A percentile compares a stretch with the other conserved stretches of the same genome.
These are phyloP conservation scores for Penicillium antarcticum DNA, from an alignment of 495 filamentous ascomycete species.

Conservation along the genomic window DNA sequence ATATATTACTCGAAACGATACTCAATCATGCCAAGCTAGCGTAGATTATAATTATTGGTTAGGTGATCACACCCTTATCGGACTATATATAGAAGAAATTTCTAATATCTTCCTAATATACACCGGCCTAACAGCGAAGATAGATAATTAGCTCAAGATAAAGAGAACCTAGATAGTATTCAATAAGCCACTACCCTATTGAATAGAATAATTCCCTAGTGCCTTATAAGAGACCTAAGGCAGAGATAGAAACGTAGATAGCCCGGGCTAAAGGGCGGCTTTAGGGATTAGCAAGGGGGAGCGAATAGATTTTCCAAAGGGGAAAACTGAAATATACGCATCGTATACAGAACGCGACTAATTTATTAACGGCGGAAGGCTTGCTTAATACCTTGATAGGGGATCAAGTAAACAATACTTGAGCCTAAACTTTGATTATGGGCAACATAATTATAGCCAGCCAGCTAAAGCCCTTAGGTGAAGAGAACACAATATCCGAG, in stretches of 20 bases:
- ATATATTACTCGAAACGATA: slow-evolving; percentile 16
- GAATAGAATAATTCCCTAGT: slow-evolving; percentile 7
- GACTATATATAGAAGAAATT: slow-evolving; percentile 19
- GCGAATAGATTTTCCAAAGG: slow-evolving; percentile 23
- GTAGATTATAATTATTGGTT: slow-evolving; percentile 27
- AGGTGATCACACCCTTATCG: slow-evolving; percentile 20
- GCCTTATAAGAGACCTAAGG: slow-evolving; percentile 10
- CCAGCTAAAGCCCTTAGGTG: too few relatives aligned
- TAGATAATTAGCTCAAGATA: slow-evolving; percentile 24
- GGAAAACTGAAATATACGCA: slow-evolving; percentile 19
- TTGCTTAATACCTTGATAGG: slow-evolving; percentile 17
- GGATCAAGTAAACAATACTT: too few relatives aligned
- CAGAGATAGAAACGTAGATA: slow-evolving; percentile 15
- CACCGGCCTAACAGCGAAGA: slow-evolving; percentile 13
- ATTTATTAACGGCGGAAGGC: slow-evolving; percentile 25
- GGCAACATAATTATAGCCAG: too few relatives aligned
- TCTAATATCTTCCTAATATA: slow-evolving; percentile 18
- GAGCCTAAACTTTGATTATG: too few relatives aligned
- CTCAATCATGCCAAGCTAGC: slow-evolving; percentile 11
- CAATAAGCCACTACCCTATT: slow-evolving; percentile 14
- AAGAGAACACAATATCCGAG: too few relatives aligned
- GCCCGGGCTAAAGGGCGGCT: slow-evolving; percentile 10
- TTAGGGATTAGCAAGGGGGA: slow-evolving; percentile 18
- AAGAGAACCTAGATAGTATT: slow-evolving; percentile 12
- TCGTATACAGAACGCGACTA: slow-evolving; percentile 19